Percentiles rank a stretch among this genome's conserved stretches.
phyloP scores from a whole-genome alignment of 306 rosid species.

The Corylus heterophylla region DNA sequence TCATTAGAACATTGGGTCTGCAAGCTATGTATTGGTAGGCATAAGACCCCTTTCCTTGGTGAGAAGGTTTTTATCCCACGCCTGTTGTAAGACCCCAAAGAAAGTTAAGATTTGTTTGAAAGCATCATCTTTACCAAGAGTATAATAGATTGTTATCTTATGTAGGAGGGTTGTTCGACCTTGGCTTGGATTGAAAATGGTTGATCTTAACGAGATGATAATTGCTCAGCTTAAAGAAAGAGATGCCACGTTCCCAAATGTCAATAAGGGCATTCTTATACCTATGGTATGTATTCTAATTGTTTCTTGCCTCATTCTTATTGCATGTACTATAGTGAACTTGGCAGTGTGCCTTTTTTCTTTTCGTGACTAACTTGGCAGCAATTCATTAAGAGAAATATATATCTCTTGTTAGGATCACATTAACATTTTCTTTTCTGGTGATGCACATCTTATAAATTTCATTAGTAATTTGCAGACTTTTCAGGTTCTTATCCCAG shows the following conservation, averaged over 20 bases:
- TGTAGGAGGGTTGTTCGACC: constrained; percentile 90
- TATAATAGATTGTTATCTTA: constrained; percentile 15
- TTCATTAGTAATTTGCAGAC: neutral
- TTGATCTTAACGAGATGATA: constrained; percentile 79
- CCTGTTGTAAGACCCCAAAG: neutral
- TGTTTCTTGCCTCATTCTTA: constrained; percentile 10
- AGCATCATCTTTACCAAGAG: constrained; percentile 11
- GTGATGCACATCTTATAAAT: neutral
- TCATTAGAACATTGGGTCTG: neutral
- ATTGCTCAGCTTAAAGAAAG: constrained; percentile 68
- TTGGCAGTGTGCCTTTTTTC: too few relatives aligned
- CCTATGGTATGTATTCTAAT: constrained; percentile 54
- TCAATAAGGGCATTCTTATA: constrained; percentile 74
- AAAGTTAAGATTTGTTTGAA: constrained; percentile 2
- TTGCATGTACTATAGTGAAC: neutral
- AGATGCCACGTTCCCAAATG: constrained; percentile 68
- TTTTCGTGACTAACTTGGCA: too few relatives aligned
- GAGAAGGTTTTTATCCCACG: neutral
- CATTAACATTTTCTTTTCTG: neutral
- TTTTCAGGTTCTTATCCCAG: neutral
- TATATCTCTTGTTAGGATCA: neutral
- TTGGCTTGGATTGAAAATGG: constrained; percentile 93
- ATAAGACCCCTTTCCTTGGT: neutral
- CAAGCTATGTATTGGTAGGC: neutral
- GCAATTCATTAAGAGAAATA: neutral